Evolutionary conservation across 164 flowering plant species (phyloP), one percentile per base, ranked within the genome.

Genomic region (Umbilicus rupestris): DNA sequence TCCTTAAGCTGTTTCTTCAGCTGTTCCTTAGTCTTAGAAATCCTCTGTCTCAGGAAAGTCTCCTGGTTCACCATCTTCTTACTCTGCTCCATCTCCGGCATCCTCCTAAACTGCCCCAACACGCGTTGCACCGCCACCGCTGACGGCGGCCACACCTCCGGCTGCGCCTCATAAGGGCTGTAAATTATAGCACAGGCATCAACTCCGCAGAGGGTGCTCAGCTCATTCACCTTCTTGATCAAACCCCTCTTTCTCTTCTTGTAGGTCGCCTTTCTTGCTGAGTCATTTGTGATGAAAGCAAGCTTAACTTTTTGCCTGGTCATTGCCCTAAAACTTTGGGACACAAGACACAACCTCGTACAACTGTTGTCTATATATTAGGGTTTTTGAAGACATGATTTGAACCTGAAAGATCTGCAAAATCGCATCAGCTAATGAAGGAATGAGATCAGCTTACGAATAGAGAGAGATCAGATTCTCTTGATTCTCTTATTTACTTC

Each of bases 11-110:
- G 72, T 71, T 73, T 80, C 77, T 71, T 79, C 39, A 82, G 67
- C 52, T 85, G 89, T 14, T 84, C 88, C 22, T 50, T 71, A 26
- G 81, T 73, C 60, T 83, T 87, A 0, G 65, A 12, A 2, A 85
- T 74, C 74, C 83, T 67, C 7, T 82, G 82, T 62, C 79, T 57
- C 3, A 89, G 72, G 71, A 82, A 85, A 12, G 73, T 76, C 64
- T 85, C 92, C 33, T 84, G 89, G 70, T 81, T 82, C 74, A 85
- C 76, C 90, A 84, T 87, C 66, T 89, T 89, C 82, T 85, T 85
- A 77, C 78, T 71, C 45, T 87, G 87, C 45, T 87, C 91, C 82
- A 80, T 75, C 73, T 82, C 85, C 0, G 93, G 85, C 84, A 85
- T 67, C 68, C 59, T 70, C 66, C 69, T 81, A 75, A 84, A 89